Evolutionary conservation across 768 basidiomycete species (phyloP), one percentile per base, ranked within the genome.

Genomic region (Tylopilus vinaceipallidus): DNA sequence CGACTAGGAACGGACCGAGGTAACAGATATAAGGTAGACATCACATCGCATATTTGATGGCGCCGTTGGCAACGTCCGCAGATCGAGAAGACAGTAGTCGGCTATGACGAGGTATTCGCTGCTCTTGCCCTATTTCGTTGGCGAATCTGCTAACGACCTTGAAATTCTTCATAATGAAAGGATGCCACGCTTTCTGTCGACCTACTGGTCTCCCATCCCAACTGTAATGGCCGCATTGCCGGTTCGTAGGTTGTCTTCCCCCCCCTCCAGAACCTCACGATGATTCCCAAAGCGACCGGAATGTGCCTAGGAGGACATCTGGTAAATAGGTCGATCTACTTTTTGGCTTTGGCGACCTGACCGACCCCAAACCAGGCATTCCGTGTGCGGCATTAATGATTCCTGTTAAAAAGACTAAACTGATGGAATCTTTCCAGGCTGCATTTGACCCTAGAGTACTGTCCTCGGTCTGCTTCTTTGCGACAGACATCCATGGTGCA

Each of bases 161-260:
- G 26, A 23, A 20, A 24, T 49, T 20, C 33, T 27, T 33, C 50
- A 7, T 27, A 17, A 44, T 33, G 7, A 43, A 52, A 95, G 85
- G 95, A 98, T 65, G 84, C 86, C 0, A 85, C 77, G 0, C 75
- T 91, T 16, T 69, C 90, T 1, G 69, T 95, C 47, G 90, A 97
- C 63, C 72, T 95, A 8, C 74, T 98, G 19, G 62, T 65, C 27
- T 82, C 83, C 0, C 74, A 88, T 53, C 73, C 75, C 13, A 95
- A 90, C 64, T 98, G 95, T 71, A 95, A 87, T 59, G 95, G 95
- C 6, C 81, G 91, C 35, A 90, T 98, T 55, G 93, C 90, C 50
- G 81, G 89, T 88, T 42, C 32, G 77, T 60, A 13, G 14, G 43
- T 23, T 1, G 20, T 33, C 12, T 30, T 35, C 60, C 19, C n/a